Percentiles rank a stretch among this genome's conserved stretches.
phyloP scores from a whole-genome alignment of 208 protist species.

The Angomonas deanei region DNA sequence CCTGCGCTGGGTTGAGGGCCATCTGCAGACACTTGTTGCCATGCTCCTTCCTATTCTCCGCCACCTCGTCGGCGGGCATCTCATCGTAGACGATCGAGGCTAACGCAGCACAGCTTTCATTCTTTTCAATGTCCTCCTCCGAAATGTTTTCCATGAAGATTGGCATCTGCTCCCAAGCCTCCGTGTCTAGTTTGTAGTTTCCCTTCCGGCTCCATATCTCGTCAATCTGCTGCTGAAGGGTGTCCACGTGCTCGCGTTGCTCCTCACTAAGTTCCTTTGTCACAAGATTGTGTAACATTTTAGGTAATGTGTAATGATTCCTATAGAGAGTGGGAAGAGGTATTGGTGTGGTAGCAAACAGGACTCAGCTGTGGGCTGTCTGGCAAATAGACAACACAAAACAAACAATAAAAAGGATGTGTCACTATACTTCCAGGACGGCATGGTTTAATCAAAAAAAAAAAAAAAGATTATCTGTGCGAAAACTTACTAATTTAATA shows the following conservation, averaged over 20 bases:
- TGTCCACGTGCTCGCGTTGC: conserved; percentile 61
- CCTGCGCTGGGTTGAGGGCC: conserved; percentile 70
- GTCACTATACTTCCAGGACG: too few relatives aligned
- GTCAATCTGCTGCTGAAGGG: conserved; percentile 78
- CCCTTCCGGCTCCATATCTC: conserved; percentile 83
- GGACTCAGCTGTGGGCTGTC: too few relatives aligned
- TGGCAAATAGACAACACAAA: background rate
- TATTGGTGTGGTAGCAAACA: background rate
- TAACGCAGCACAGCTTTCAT: conserved; percentile 66
- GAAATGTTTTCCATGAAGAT: conserved; percentile 88
- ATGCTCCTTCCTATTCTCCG: conserved; percentile 82
- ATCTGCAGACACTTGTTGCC: conserved; percentile 74
- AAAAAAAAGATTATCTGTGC: too few relatives aligned
- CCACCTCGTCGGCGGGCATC: conserved; percentile 71
- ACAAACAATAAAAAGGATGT: too few relatives aligned
- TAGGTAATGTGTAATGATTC: too few relatives aligned
- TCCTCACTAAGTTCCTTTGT: conserved; percentile 41
- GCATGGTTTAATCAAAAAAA: too few relatives aligned
- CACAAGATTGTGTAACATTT: conserved; percentile 35
- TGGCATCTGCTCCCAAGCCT: conserved; percentile 84
- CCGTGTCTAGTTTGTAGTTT: conserved; percentile 79
- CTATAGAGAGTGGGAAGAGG: background rate
- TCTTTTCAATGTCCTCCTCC: conserved; percentile 77
- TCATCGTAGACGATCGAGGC: conserved; percentile 86
- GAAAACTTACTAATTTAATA: conserved; percentile 70